These are phyloP conservation scores for Trichoderma koningiopsis DNA, from an alignment of 2,329 filamentous ascomycete species.

Conservation along the genomic window DNA sequence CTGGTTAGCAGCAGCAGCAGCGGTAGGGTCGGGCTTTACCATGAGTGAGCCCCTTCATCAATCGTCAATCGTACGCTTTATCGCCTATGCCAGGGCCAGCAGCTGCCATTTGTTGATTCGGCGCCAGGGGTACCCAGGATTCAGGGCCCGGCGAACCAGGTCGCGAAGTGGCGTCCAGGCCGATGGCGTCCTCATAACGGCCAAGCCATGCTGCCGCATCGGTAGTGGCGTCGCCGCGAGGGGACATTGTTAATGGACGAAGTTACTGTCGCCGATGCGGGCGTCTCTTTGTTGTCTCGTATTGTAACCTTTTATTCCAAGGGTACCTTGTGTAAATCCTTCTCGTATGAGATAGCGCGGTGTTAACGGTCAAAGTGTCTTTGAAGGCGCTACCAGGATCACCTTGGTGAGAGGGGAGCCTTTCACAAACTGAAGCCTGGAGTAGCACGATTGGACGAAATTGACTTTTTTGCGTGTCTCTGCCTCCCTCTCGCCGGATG, in stretches of 20 bases:
- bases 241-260: slow-evolving; percentile 2
- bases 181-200: slow-evolving; percentile 22
- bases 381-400: neutral
- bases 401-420: neutral
- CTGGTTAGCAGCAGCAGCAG: slow-evolving; percentile 15
- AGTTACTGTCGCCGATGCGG: neutral
- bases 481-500: slow-evolving; percentile 11
- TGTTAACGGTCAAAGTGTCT: neutral
- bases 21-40: slow-evolving; percentile 13
- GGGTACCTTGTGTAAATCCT: neutral
- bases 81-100: slow-evolving; percentile 8
- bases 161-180: slow-evolving; percentile 10
- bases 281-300: slow-evolving; percentile 5
- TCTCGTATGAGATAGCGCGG: slow-evolving; percentile 12
- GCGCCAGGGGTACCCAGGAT: slow-evolving; percentile 21
- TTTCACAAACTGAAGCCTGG: neutral
- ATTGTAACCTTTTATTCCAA: neutral
- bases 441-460: slow-evolving; percentile 15
- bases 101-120: slow-evolving; percentile 8
- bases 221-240: slow-evolving; percentile 8
- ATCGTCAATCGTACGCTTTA: slow-evolving; percentile 14
- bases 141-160: slow-evolving; percentile 18
- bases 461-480: slow-evolving; percentile 3
- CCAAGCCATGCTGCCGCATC: slow-evolving; percentile 19
- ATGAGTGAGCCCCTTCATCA: slow-evolving; percentile 18